phyloP scores from a whole-genome alignment of 208 protist genomes.

The Acanthamoeba culbertsoni region DNA sequence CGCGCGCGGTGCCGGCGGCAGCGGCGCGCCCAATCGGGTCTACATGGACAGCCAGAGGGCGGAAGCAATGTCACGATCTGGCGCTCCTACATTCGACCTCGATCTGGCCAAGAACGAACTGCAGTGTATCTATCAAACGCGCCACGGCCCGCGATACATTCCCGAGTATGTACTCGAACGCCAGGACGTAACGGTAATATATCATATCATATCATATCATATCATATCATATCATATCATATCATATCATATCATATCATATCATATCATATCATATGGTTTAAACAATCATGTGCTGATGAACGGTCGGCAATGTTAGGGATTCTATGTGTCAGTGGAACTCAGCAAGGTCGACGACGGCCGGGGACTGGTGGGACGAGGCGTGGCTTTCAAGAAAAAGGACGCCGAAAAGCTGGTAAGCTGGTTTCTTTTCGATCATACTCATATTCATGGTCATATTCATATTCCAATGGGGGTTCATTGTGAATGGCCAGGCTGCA shows the following conservation, averaged over 20 bases:
- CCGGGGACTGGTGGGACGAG: background rate
- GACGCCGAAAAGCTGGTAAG: background rate
- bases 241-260: background rate
- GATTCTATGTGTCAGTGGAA: background rate
- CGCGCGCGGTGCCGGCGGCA: too few species aligned
- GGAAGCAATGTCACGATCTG: background rate
- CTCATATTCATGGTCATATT: too few species aligned
- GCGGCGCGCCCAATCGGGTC: background rate
- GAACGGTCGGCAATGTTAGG: too few species aligned
- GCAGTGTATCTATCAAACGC: background rate
- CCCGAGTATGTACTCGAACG: background rate
- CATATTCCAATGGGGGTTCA: too few species aligned
- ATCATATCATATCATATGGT: too few species aligned
- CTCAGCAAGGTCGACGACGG: background rate
- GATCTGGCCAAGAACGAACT: slow-evolving; percentile 12
- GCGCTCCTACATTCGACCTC: background rate
- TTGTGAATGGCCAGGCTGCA: background rate
- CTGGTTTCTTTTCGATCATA: background rate
- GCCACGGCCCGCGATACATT: background rate
- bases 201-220: background rate
- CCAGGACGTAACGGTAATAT: background rate
- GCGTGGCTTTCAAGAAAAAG: background rate
- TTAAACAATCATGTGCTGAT: too few species aligned
- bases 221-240: background rate
- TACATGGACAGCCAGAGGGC: background rate